phyloP scores from a whole-genome alignment of 768 basidiomycete species.

The Macrocybe gigantea region DNA sequence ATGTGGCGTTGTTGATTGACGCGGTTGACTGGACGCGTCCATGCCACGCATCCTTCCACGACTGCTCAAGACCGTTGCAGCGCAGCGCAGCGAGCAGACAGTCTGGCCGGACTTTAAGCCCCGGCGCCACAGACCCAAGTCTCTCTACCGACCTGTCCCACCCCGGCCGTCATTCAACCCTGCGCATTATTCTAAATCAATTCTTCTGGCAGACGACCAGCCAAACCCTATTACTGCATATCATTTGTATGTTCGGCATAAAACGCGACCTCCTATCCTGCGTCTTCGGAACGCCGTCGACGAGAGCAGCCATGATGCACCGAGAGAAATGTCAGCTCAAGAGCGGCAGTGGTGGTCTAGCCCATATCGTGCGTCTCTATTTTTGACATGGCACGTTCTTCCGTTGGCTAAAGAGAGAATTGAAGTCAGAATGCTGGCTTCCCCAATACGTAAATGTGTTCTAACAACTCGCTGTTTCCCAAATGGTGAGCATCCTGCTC shows the following conservation, averaged over 20 bases:
- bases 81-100: constrained; percentile 8
- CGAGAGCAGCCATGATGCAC: constrained; percentile 24
- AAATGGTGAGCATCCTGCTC: constrained; percentile 33
- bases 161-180: constrained; percentile 39
- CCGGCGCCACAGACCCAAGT: constrained; percentile 18
- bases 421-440: constrained; percentile 67
- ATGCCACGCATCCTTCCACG: constrained; percentile 76
- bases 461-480: constrained; percentile 49
- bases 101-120: constrained; percentile 20
- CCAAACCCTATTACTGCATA: constrained; percentile 51
- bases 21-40: not conserved
- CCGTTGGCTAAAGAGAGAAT: not conserved
- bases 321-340: constrained; percentile 53
- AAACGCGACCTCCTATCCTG: constrained; percentile 47
- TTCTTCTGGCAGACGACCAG: constrained; percentile 44
- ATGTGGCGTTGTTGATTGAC: too few species aligned
- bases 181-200: constrained; percentile 42
- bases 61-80: constrained; percentile 37
- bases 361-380: constrained; percentile 57
- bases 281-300: constrained; percentile 22
- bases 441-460: constrained; percentile 54
- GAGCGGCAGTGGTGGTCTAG: constrained; percentile 69
- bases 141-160: constrained; percentile 27
- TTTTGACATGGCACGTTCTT: constrained; percentile 10
- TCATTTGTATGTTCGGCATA: constrained; percentile 46